Base-by-base conservation (phyloP, 495 filamentous ascomycete species). In the Lasiosphaeriaceae sp. region DNA sequence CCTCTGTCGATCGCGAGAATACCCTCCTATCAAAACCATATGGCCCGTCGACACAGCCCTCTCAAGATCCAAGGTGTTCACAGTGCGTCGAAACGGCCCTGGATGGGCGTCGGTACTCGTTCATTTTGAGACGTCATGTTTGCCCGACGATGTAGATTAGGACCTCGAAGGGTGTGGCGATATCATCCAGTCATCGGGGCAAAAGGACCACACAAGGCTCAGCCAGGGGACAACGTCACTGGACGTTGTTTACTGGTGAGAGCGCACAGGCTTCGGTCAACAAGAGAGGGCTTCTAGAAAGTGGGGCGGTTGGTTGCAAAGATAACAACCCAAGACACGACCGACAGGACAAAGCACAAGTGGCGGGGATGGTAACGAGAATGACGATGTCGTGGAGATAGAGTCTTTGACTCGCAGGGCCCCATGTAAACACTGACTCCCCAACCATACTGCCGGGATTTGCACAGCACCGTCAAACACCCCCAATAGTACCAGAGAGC, bases 161-260 rank as follows among this genome's bases (percentile, higher is more conserved):
- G 14, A 43, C n/a, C 7, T 43, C 14, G 2, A 17, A 43, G 39
- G 39, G 39, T 17, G 39, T 43, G 39, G n/a, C 14, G 39, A 43
- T 43, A 43, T 43, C 39, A 43, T 11, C 39, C 9, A 43, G 14
- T 17, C 5, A 4, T 4, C 14, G 9, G 39, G 5, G 39, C 12
- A 16, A 9, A 4, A 43, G 14, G 7, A 43, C 14, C 12, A 9
- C 14, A 7, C 39, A n/a, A 43, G 39, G 39, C 39, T 43, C 39
- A 14, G 39, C 39, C 39, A 43, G n/a, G 20, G 55, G 49, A 58
- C 51, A 58, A 57, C 55, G 55, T 58, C 55, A 58, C 55, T 52
- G 49, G 55, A 26, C 55, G 51, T 52, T 58, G 39, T 43, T 43
- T 43, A 52, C 24, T 19, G 26, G 29, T 24, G 21, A 19, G n/a